A percentile compares a stretch with the other conserved stretches of the same genome.
Evolutionary conservation across 352 stramenopile species (phyloP).

Genomic region (Thraustochytrium striatum): DNA sequence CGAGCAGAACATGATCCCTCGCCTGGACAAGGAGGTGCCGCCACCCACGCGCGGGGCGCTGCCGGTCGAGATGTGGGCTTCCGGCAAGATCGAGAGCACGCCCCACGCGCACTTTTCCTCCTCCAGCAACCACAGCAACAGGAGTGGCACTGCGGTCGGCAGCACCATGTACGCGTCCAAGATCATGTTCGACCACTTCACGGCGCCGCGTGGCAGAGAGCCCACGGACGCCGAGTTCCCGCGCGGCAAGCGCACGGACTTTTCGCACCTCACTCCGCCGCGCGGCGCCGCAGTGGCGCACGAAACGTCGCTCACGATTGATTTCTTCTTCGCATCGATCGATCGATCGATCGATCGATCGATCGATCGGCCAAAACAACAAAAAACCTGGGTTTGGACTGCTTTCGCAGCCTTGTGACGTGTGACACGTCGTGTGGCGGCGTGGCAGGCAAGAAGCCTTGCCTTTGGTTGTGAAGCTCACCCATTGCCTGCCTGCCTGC

Average conservation of each 20-base stretch:
- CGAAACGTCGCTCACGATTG: too few species aligned
- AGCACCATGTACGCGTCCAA: neutral
- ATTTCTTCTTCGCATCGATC: too few species aligned
- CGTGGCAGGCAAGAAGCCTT: too few species aligned
- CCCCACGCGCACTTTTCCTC: constrained; percentile 56
- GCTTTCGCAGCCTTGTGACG: neutral
- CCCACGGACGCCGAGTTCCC: constrained; percentile 54
- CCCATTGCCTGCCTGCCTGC: too few species aligned
- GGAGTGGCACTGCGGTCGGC: constrained; percentile 9
- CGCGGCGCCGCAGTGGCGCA: too few species aligned
- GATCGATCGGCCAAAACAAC: neutral
- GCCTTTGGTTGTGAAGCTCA: too few species aligned
- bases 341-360: neutral
- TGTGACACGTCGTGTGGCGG: too few species aligned
- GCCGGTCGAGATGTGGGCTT: constrained; percentile 51
- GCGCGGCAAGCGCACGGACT: constrained; percentile 51
- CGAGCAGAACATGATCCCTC: constrained; percentile 37
- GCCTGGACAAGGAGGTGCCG: constrained; percentile 1
- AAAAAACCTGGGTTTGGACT: neutral
- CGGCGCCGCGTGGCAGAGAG: constrained; percentile 46
- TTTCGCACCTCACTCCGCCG: too few species aligned
- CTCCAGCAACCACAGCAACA: neutral
- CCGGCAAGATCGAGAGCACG: constrained; percentile 57
- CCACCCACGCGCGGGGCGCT: constrained; percentile 31
- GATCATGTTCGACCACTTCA: constrained; percentile 55